Evolutionary conservation across 768 basidiomycete species (phyloP).

Genomic region (Peribolospora kevripleyi): DNA sequence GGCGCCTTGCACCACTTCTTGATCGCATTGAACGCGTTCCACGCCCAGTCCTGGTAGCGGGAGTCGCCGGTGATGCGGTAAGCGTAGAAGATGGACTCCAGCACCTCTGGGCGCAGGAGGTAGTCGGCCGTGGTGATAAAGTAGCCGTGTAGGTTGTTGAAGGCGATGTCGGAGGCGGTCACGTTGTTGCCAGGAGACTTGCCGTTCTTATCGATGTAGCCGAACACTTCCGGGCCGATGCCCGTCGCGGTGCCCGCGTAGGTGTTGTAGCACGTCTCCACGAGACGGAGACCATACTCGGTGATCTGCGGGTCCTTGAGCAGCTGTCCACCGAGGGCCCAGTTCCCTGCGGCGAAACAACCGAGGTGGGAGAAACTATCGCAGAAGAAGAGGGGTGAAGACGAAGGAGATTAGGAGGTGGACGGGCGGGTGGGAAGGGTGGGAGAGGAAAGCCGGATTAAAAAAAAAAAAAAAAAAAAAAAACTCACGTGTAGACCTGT

Average conservation of each 20-base stretch:
- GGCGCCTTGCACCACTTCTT: background rate
- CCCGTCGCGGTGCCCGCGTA: background rate
- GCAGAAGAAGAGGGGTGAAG: background rate
- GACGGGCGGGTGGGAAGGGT: no score
- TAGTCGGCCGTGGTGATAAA: background rate
- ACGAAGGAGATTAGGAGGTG: no score
- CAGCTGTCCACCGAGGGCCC: background rate
- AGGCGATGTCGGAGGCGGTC: no score
- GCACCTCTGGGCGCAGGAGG: background rate
- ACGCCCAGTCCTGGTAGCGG: background rate
- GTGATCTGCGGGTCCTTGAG: background rate
- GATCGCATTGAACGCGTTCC: background rate
- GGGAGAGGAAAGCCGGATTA: no score
- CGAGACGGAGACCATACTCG: background rate
- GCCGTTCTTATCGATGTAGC: no score
- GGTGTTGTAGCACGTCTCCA: background rate
- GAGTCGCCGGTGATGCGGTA: background rate
- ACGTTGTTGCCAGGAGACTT: no score
- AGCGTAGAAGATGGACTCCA: constrained; percentile 1
- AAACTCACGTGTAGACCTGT: no score
- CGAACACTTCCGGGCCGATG: background rate
- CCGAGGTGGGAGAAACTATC: background rate
- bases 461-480: no score
- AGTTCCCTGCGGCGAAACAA: background rate
- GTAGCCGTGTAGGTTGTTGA: no score